Base-by-base conservation (phyloP, 805 yeast species). In the Phaffomyces opuntiae region DNA sequence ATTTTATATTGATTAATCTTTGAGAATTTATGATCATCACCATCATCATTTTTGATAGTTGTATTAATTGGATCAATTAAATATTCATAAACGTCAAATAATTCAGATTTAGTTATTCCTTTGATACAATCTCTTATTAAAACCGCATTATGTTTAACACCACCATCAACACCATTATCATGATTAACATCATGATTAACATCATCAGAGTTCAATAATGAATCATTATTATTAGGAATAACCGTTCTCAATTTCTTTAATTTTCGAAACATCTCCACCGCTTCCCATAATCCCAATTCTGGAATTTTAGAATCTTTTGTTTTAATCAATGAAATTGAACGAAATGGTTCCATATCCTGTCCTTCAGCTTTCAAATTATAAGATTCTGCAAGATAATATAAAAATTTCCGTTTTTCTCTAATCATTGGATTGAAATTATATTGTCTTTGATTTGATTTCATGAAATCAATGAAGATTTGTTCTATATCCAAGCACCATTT, bases 311-410 rank as follows among this genome's bases (percentile, higher is more conserved):
- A 59, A 1, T 45, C 51, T 12, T 53, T 47, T 7, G 60, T 57
- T 39, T 70, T 61, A 42, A 68, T 64, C n/a, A 88, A 70, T 51
- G 76, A 80, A 0, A 88, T 91, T 11, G 83, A 77, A 49, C 96
- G 64, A 43, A 77, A 70, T 0, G 96, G 96, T 52, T 87, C 96
- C 3, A 76, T 77, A 61, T 87, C 96, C 50, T 86, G 93, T 2
- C 90, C 77, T 55, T 85, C 89, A 0, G 83, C 69, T 53, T 75
- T 80, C 12, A 87, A 55, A 12, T 73, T 68, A 59, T 69, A 87
- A 0, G 78, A 63, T 25, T 70, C 76, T 0, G 89, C 82, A 36
- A 89, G 56, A 43, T 78, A 80, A 56, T 81, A 91, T 25, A 89
- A 64, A 57, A 88, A 87, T 49, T 69, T 68, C 40, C 96, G 69